Base-by-base conservation (phyloP, 257 asterid genomes). In the Capsicum pubescens region DNA sequence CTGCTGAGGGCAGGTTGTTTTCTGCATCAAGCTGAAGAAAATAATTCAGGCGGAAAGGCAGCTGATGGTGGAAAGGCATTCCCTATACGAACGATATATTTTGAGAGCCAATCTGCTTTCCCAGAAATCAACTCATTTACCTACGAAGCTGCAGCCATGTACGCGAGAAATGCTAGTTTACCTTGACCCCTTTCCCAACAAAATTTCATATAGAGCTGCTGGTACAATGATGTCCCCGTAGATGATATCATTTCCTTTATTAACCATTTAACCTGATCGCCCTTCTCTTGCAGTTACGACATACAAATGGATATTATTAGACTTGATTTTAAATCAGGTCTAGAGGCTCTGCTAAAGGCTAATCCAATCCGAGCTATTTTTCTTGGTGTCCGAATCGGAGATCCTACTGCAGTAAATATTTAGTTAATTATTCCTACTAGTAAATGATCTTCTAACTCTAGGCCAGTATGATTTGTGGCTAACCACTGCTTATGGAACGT, bases 101-200 rank as follows among this genome's bases (percentile, higher is more conserved):
- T 96, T 82, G 99, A 96, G 92, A 91, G 88, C 88, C 77, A 93
- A 61, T 94, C 98, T 79, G 97, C 94, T 77, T 96, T 96, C 87
- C 93, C 98, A 9, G 98, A 94, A 89, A 96, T 96, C 88, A 94
- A 96, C 86, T 92, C 98, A 32, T 94, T 96, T 92, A 93, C 99
- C 81, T 92, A 92, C 68, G 98, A 91, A 81, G 87, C 90, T 50
- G 98, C 98, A 15, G 86, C 88, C 70, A 80, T 68, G 99, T 94
- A 90, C 64, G 93, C 76, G 72, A 55, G 83, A 71, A 48, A 60
- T 72, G 2, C 84, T 81, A 39, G 56, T 84, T 54, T 50, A 36
- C 46, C 13, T 77, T 16, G 55, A 69, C 26, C 14, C 76, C 77
- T 68, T 68, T 14, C 54, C 77, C 77, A 14, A 68, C 3, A 5